Conservation (phyloP, 768 basidiomycete genomes). For the Collybia sordida region DNA sequence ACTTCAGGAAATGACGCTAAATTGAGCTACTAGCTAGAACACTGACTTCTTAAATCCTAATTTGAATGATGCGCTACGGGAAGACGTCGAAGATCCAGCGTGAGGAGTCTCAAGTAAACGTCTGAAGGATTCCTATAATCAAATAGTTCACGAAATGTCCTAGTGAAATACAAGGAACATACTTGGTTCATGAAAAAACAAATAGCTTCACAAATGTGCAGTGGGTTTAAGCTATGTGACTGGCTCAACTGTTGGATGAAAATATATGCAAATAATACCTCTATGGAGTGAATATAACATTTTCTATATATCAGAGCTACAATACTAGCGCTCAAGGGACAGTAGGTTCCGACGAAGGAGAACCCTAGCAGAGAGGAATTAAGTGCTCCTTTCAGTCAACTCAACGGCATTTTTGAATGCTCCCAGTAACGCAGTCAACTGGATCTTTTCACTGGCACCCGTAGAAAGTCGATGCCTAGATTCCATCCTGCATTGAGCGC, state of each 20-base stretch:
- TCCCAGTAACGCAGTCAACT: conserved; percentile 86
- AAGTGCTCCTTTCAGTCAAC: conserved; percentile 48
- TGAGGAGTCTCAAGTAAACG: conserved; percentile 41
- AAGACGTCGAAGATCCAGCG: conserved; percentile 15
- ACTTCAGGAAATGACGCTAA: conserved; percentile 4
- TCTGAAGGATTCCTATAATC: conserved; percentile 59
- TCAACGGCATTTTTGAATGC: conserved; percentile 94
- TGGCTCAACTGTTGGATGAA: too few species aligned
- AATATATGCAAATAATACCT: too few species aligned
- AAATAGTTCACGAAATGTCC: not conserved
- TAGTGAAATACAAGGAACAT: conserved; percentile 1
- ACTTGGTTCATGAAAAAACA: conserved; percentile 35
- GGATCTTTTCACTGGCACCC: conserved; percentile 93
- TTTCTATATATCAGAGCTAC: not conserved
- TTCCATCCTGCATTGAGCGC: not conserved
- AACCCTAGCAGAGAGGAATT: not conserved
- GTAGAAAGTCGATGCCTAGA: conserved; percentile 86
- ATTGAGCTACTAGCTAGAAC: conserved; percentile 27
- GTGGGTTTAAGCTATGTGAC: too few species aligned
- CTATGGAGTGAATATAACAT: too few species aligned
- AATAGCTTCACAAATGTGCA: too few species aligned
- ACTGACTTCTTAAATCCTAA: conserved; percentile 25
- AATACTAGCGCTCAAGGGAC: conserved; percentile 1
- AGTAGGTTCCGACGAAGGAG: not conserved
- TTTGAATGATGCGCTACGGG: conserved; percentile 27